A percentile compares a stretch with the other conserved stretches of the same genome.
Evolutionary conservation across 208 protist genomes (phyloP).

Genomic region (Crithidia sp.): DNA sequence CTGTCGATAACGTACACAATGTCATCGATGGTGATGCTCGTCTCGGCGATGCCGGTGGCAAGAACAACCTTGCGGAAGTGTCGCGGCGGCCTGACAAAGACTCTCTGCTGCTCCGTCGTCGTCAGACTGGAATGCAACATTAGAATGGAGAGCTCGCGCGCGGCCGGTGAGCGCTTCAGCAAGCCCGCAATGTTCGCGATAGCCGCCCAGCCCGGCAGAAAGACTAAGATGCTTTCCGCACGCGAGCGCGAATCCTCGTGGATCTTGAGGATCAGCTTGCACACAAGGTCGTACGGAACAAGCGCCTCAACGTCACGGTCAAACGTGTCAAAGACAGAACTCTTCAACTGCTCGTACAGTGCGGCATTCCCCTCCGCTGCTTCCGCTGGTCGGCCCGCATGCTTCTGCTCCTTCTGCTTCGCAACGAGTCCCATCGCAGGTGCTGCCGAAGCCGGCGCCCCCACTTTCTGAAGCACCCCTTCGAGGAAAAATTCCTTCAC

Average conservation of each 20-base stretch:
- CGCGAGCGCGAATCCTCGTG: conserved; percentile 46
- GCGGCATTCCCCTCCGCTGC: conserved; percentile 10
- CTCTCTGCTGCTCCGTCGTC: conserved; percentile 85
- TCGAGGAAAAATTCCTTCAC: conserved; percentile 90
- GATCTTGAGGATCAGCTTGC: conserved; percentile 67
- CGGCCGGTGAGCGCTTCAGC: conserved; percentile 48
- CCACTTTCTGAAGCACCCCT: conserved; percentile 65
- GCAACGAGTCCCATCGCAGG: conserved; percentile 41
- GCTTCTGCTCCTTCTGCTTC: conserved; percentile 9
- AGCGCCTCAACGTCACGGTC: conserved; percentile 63
- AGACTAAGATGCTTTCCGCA: conserved; percentile 86
- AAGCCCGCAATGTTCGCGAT: conserved; percentile 73
- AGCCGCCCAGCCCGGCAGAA: conserved; percentile 90
- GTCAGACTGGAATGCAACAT: conserved; percentile 93
- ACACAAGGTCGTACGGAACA: conserved; percentile 76
- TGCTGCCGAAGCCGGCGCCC: conserved; percentile 33
- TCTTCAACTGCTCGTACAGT: conserved; percentile 68
- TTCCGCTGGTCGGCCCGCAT: background rate
- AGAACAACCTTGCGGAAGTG: conserved; percentile 93
- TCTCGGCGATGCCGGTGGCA: conserved; percentile 97
- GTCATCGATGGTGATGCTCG: conserved; percentile 96
- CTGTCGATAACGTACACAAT: conserved; percentile 96
- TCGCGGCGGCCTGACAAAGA: conserved; percentile 87
- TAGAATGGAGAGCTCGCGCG: conserved; percentile 74
- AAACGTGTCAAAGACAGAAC: conserved; percentile 53